phyloP scores from a whole-genome alignment of 306 rosid species.

The Benincasa hispida region DNA sequence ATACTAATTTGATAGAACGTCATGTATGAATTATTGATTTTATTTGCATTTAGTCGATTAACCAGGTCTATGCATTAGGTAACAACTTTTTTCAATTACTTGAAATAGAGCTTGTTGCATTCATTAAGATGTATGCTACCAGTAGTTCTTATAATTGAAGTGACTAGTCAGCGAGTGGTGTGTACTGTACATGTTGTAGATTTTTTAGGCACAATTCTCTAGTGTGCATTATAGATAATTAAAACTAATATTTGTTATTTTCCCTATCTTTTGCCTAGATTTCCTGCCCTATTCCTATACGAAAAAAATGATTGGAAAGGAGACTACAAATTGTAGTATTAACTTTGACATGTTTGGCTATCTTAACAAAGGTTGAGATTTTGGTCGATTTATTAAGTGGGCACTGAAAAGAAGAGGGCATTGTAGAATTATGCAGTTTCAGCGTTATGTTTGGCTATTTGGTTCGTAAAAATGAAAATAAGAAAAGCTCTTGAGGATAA shows the following conservation, averaged over 20 bases:
- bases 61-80: background rate
- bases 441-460: background rate
- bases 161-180: background rate
- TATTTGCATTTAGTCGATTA: background rate
- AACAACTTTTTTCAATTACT: background rate
- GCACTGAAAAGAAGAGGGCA: background rate
- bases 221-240: background rate
- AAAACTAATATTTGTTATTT: background rate
- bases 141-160: background rate
- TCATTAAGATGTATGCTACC: background rate
- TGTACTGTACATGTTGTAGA: background rate
- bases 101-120: slow-evolving; percentile 1
- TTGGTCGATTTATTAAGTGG: background rate
- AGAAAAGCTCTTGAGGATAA: background rate
- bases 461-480: background rate
- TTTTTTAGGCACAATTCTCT: background rate
- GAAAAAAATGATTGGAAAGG: background rate
- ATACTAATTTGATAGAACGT: background rate
- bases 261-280: background rate
- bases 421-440: background rate
- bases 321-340: background rate
- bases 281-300: background rate
- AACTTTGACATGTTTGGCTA: background rate
- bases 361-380: background rate
- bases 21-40: background rate